Base-by-base conservation (phyloP, 2,329 filamentous ascomycete species). In the Cladosporium sp. region DNA sequence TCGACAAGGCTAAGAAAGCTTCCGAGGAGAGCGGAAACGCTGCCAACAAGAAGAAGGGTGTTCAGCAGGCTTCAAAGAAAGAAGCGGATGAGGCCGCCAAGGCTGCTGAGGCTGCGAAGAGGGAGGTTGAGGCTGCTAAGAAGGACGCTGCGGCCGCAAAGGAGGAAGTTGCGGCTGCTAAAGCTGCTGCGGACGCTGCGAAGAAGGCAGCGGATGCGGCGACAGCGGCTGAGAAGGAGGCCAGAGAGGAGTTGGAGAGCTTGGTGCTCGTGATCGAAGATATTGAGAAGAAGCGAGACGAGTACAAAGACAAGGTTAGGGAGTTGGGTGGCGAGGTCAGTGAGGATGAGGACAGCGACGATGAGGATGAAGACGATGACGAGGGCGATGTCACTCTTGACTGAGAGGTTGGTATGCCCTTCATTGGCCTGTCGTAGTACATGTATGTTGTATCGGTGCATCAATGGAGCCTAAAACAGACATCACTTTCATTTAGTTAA, bases 231-330 rank as follows among this genome's bases (percentile, higher is more conserved):
- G 73, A 76, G 60, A 77, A 79, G 67, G 77, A 78, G 67, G 81
- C 81, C 62, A 77, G 79, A 69, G 78, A 78, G 59, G 81, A 83
- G 69, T 65, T 84, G 39, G 81, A 83, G 66, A 80, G 82, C 67
- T 70, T 83, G 67, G 79, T 85, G 65, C 80, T 83, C 58, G 73
- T 81, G 4, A 77, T 82, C 32, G 77, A 79, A 4, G 81, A 83
- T 65, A 73, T 84, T 26, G 79, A 83, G 72, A 78, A 81, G 65
- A 82, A 82, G 68, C 64, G 69, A 59, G 71, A 72, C 58, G 68
- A 64, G 58, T 75, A 72, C 46, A 68, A 64, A 58, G 68, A 56
- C 21, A 71, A 68, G 67, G 56, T 72, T 21, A 73, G 71, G 65
- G 67, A 70, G 58, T 58, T 71, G 51, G 74, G 74, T 30, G 73